Evolutionary conservation across 345 rosid genomes (phyloP).

Genomic region (Syzygium oleosum): DNA sequence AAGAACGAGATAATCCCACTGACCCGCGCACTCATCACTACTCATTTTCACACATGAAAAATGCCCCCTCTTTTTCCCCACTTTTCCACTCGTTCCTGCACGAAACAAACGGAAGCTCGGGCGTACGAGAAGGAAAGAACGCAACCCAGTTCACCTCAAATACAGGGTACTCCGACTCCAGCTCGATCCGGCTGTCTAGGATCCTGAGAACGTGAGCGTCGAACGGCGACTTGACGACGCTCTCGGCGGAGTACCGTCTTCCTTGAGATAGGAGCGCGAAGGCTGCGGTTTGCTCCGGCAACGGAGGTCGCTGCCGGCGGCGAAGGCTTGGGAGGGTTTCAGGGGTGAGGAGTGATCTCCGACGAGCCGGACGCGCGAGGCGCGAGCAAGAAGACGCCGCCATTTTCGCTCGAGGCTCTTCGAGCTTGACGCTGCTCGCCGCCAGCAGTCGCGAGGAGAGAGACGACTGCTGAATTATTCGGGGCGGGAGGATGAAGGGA

Average conservation of each 20-base stretch:
- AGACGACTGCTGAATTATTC: neutral
- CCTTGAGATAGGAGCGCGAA: constrained; percentile 5
- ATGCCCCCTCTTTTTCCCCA: too few species aligned
- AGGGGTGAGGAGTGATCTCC: neutral
- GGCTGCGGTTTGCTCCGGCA: neutral
- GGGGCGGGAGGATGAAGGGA: neutral
- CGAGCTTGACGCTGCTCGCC: neutral
- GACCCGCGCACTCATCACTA: neutral
- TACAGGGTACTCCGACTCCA: constrained; percentile 55
- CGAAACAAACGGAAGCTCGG: neutral
- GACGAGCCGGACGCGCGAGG: neutral
- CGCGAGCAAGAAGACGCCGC: neutral
- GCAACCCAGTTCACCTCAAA: constrained; percentile 24
- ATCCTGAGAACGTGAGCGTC: constrained; percentile 59
- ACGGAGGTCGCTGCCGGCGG: neutral
- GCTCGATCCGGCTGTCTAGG: constrained; percentile 44
- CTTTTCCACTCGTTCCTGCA: neutral
- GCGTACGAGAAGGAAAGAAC: neutral
- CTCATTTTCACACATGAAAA: neutral
- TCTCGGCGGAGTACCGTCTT: constrained; percentile 8
- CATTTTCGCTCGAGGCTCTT: neutral
- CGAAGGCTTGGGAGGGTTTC: constrained; percentile 4
- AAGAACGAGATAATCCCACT: neutral
- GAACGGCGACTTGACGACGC: constrained; percentile 31
- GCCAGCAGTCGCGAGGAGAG: neutral